phyloP scores from a whole-genome alignment of 345 rosid species.

The Crucihimalaya himalaica region DNA sequence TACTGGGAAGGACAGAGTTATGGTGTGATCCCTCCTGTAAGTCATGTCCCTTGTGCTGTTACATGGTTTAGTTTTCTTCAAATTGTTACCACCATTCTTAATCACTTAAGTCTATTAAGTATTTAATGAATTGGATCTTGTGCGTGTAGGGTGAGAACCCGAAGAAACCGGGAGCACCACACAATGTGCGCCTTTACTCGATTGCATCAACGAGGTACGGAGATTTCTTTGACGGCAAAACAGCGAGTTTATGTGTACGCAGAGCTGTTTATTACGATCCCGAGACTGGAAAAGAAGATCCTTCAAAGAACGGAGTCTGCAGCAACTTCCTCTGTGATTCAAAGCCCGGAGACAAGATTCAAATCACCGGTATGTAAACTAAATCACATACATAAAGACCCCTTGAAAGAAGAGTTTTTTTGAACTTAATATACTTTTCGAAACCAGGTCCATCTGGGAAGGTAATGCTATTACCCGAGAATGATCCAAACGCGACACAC shows the following conservation, averaged over 20 bases:
- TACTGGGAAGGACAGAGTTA: constrained; percentile 99
- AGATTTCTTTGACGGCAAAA: constrained; percentile 83
- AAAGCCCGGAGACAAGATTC: constrained; percentile 90
- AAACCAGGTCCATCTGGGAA: constrained; percentile 93
- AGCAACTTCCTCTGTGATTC: constrained; percentile 91
- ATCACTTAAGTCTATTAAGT: background rate
- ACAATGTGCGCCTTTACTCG: constrained; percentile 92
- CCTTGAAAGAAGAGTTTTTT: background rate
- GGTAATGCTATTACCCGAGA: constrained; percentile 95
- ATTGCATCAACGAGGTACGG: constrained; percentile 96
- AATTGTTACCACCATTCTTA: background rate
- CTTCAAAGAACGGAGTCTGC: constrained; percentile 87
- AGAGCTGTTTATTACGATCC: constrained; percentile 95
- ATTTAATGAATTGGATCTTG: background rate
- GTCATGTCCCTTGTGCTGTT: constrained; percentile 32
- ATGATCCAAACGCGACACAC: constrained; percentile 79
- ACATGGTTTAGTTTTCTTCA: constrained; percentile 1
- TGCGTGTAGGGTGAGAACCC: constrained; percentile 88
- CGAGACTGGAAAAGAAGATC: constrained; percentile 93
- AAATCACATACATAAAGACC: constrained; percentile 3
- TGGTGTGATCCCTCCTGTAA: constrained; percentile 98
- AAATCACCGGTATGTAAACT: constrained; percentile 67
- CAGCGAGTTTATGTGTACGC: constrained; percentile 91
- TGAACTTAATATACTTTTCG: constrained; percentile 9
- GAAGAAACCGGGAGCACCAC: constrained; percentile 85